phyloP scores from a whole-genome alignment of 768 basidiomycete species.

The Gyrodon lividus region DNA sequence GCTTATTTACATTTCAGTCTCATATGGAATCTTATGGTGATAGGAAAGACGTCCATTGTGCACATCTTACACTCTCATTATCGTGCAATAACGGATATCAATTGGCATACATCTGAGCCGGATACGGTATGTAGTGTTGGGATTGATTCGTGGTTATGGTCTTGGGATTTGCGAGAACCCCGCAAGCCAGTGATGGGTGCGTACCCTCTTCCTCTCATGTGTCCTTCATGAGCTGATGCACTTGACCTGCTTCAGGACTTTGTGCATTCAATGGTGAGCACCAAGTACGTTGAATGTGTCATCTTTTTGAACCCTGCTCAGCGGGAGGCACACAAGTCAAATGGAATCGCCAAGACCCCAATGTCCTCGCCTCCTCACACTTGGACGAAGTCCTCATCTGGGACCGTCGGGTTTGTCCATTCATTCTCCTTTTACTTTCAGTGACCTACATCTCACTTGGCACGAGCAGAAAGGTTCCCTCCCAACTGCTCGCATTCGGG shows the following conservation, averaged over 20 bases:
- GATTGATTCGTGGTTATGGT: slow-evolving; percentile 93
- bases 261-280: slow-evolving; percentile 55
- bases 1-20: slow-evolving; percentile 44
- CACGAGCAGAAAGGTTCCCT: slow-evolving; percentile 78
- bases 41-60: slow-evolving; percentile 77
- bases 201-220: not conserved
- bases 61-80: slow-evolving; percentile 87
- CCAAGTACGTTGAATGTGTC: not conserved
- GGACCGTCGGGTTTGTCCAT: slow-evolving; percentile 78
- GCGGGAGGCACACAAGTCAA: slow-evolving; percentile 94
- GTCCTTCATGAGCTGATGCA: not conserved
- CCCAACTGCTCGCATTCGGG: slow-evolving; percentile 69
- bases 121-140: slow-evolving; percentile 87
- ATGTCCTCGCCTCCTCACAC: slow-evolving; percentile 89
- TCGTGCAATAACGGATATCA: slow-evolving; percentile 96
- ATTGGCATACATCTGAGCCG: slow-evolving; percentile 89
- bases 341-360: slow-evolving; percentile 87
- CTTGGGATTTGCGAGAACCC: slow-evolving; percentile 82
- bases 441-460: slow-evolving; percentile 6
- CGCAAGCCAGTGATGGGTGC: slow-evolving; percentile 70
- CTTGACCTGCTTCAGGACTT: slow-evolving; percentile 38
- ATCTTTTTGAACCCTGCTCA: slow-evolving; percentile 26
- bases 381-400: slow-evolving; percentile 85
- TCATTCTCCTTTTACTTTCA: not conserved
- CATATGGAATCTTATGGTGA: slow-evolving; percentile 88